These are phyloP conservation scores for Inosperma sp. DNA, from an alignment of 768 basidiomycete species.

Conservation along the genomic window DNA sequence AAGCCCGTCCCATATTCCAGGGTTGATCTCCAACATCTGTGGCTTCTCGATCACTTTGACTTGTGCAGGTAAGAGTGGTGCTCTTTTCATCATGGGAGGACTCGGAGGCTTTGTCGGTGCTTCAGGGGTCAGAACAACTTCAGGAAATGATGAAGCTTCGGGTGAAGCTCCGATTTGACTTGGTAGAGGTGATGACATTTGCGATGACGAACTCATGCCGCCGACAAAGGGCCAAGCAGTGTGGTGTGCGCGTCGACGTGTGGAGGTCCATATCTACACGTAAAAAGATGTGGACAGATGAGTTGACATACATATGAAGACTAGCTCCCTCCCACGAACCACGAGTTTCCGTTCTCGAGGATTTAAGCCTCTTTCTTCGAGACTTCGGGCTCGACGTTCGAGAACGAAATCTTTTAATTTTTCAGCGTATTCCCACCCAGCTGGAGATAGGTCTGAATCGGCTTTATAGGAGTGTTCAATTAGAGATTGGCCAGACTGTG, in stretches of 20 bases:
- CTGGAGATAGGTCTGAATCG: slow-evolving; percentile 92
- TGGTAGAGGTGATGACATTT: slow-evolving; percentile 19
- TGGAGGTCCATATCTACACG: slow-evolving; percentile 99
- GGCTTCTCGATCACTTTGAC: slow-evolving; percentile 92
- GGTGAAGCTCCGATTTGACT: no score
- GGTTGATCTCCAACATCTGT: slow-evolving; percentile 98
- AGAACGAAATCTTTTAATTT: slow-evolving; percentile 86
- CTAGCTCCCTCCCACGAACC: no score
- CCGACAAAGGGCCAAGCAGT: slow-evolving; percentile 92
- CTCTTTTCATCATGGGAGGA: slow-evolving; percentile 6
- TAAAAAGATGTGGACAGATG: no score
- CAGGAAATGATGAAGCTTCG: slow-evolving; percentile 2
- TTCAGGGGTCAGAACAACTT: no score
- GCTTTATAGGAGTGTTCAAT: slow-evolving; percentile 99
- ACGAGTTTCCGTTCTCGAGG: slow-evolving; percentile 59
- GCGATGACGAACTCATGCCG: slow-evolving; percentile 18
- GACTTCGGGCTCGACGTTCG: slow-evolving; percentile 70
- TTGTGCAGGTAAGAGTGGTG: slow-evolving; percentile 30
- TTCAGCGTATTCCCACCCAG: slow-evolving; percentile 94
- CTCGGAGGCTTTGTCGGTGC: background rate
- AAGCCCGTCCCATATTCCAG: slow-evolving; percentile 95
- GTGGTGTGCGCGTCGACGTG: slow-evolving; percentile 87
- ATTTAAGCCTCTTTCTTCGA: slow-evolving; percentile 66
- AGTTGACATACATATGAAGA: no score
- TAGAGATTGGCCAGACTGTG: slow-evolving; percentile 98